Percentiles rank a stretch among this genome's conserved stretches.
Evolutionary conservation across 257 asterid species (phyloP).

Genomic region (Galeopsis tetrahit): DNA sequence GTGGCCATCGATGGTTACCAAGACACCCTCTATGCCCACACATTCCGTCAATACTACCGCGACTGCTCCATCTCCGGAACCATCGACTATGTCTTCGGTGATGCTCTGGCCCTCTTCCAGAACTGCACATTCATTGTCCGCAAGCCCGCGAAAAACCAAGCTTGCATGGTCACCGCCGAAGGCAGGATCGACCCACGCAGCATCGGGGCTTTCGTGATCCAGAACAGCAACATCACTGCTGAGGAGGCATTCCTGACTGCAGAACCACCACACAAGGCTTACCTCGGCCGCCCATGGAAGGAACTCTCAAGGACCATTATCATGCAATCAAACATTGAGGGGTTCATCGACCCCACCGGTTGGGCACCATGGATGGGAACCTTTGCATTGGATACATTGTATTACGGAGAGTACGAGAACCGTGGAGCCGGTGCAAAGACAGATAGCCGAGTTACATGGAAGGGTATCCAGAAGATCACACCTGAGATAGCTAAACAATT

Average conservation of each 20-base stretch:
- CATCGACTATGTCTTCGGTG: constrained; percentile 65
- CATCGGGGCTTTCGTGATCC: too few relatives aligned
- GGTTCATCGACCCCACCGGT: constrained; percentile 46
- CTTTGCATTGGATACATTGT: constrained; percentile 33
- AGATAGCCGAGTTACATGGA: constrained; percentile 44
- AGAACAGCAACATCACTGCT: constrained; percentile 27
- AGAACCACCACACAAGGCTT: constrained; percentile 29
- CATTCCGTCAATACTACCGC: too few relatives aligned
- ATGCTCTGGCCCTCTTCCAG: constrained; percentile 38
- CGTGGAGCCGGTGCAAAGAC: constrained; percentile 47
- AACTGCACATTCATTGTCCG: constrained; percentile 35
- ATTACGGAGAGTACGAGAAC: constrained; percentile 50
- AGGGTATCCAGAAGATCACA: constrained; percentile 36
- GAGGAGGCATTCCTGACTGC: constrained; percentile 31
- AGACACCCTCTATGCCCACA: too few relatives aligned
- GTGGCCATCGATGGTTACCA: too few relatives aligned
- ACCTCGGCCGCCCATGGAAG: constrained; percentile 70
- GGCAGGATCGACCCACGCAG: constrained; percentile 40
- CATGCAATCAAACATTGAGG: constrained; percentile 44
- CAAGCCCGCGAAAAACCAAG: constrained; percentile 44
- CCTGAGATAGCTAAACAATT: constrained; percentile 30
- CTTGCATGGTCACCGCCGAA: constrained; percentile 62
- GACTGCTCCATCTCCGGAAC: constrained; percentile 50
- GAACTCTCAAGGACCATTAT: constrained; percentile 53
- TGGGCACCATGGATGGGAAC: constrained; percentile 45